Conservation (phyloP, 2,329 filamentous ascomycete species). For the Colletotrichum lentis region DNA sequence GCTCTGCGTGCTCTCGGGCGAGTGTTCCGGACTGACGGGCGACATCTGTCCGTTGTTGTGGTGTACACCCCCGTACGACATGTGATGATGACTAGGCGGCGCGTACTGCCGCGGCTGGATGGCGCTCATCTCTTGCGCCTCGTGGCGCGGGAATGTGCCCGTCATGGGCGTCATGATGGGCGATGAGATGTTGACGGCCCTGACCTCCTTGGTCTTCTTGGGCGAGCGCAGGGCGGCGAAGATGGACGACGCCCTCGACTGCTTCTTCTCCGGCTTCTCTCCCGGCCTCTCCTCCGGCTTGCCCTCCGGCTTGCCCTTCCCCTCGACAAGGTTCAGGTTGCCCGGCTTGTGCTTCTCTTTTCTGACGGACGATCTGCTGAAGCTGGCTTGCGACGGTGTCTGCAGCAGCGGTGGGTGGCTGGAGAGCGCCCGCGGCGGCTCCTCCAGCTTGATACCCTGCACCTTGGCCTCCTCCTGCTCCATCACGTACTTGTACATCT, state of each 20-base stretch:
- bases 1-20: slow-evolving; percentile 58
- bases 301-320: slow-evolving; percentile 51
- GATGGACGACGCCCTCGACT: slow-evolving; percentile 67
- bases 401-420: slow-evolving; percentile 41
- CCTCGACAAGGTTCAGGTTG: slow-evolving; percentile 57
- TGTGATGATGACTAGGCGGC: slow-evolving; percentile 60
- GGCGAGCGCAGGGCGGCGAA: slow-evolving; percentile 70
- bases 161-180: slow-evolving; percentile 72
- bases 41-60: slow-evolving; percentile 48
- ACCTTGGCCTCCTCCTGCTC: slow-evolving; percentile 80
- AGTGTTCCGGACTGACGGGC: slow-evolving; percentile 58
- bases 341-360: slow-evolving; percentile 60
- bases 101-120: slow-evolving; percentile 67
- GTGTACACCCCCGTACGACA: slow-evolving; percentile 47
- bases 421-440: slow-evolving; percentile 48
- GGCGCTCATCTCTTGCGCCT: slow-evolving; percentile 64
- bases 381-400: slow-evolving; percentile 45
- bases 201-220: slow-evolving; percentile 60
- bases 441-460: slow-evolving; percentile 60
- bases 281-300: slow-evolving; percentile 54
- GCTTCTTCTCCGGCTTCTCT: slow-evolving; percentile 54
- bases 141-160: slow-evolving; percentile 63
- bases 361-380: slow-evolving; percentile 46
- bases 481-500: slow-evolving; percentile 91
- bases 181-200: slow-evolving; percentile 67